A percentile compares a stretch with the other conserved stretches of the same genome.
Evolutionary conservation across 2,329 filamentous ascomycete species (phyloP).

Genomic region (Fusarium albosuccineum): DNA sequence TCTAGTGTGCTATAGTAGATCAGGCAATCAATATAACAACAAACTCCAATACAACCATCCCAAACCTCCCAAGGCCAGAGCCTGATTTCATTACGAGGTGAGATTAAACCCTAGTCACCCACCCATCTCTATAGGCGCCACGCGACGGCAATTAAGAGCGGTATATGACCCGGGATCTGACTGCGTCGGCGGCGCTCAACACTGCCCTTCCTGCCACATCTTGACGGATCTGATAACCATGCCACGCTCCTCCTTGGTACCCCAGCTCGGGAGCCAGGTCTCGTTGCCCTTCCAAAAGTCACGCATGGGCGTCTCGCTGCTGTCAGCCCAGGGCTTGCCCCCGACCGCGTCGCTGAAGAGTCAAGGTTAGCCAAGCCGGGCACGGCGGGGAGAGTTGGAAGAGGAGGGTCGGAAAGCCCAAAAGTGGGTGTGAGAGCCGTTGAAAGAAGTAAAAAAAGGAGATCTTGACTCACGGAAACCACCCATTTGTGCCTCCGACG

Average conservation of each 20-base stretch:
- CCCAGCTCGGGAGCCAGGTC: constrained; percentile 58
- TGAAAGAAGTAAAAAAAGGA: background rate
- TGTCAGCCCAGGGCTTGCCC: constrained; percentile 60
- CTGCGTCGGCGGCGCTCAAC: constrained; percentile 19
- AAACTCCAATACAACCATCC: no score
- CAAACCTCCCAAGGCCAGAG: background rate
- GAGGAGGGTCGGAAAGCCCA: constrained; percentile 10
- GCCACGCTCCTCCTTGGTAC: constrained; percentile 48
- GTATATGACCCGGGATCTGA: background rate
- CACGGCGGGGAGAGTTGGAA: background rate
- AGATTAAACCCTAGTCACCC: background rate
- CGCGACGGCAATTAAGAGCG: background rate
- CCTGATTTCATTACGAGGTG: background rate
- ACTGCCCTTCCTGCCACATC: constrained; percentile 58
- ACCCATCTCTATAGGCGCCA: background rate
- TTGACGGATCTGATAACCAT: constrained; percentile 60
- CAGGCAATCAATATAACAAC: no score
- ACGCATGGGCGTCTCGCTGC: constrained; percentile 51
- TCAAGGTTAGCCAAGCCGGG: constrained; percentile 22
- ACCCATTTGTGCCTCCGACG: constrained; percentile 62
- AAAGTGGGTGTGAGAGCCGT: constrained; percentile 6
- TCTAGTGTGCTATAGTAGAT: no score
- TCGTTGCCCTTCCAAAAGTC: constrained; percentile 57
- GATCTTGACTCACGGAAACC: constrained; percentile 54
- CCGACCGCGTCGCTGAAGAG: constrained; percentile 54